phyloP scores from a whole-genome alignment of 345 rosid genomes.

The Schrenkiella parvula region DNA sequence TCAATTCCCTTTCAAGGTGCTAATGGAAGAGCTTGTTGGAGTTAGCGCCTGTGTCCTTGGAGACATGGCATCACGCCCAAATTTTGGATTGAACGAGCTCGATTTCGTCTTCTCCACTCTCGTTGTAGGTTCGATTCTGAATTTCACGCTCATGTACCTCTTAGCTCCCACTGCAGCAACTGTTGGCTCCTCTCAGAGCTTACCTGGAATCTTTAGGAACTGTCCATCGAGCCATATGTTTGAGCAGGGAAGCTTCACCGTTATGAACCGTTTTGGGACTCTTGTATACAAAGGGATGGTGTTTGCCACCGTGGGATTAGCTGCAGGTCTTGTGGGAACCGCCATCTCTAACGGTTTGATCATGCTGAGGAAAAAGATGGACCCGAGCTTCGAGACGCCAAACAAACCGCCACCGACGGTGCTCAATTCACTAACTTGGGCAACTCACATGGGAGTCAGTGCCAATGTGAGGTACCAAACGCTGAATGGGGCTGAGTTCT shows the following conservation, averaged over 20 bases:
- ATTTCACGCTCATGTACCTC: constrained; percentile 92
- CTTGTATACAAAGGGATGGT: constrained; percentile 76
- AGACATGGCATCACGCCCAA: constrained; percentile 97
- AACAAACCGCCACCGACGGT: constrained; percentile 87
- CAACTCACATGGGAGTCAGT: constrained; percentile 85
- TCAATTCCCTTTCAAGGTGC: constrained; percentile 87
- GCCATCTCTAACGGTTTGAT: constrained; percentile 79
- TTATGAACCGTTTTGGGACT: constrained; percentile 66
- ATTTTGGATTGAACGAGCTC: constrained; percentile 89
- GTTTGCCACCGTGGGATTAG: constrained; percentile 77
- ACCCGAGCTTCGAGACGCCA: constrained; percentile 80
- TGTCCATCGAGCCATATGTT: constrained; percentile 93
- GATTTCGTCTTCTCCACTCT: constrained; percentile 93
- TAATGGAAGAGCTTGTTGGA: constrained; percentile 93
- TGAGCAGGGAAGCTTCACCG: constrained; percentile 58
- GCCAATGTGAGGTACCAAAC: constrained; percentile 93
- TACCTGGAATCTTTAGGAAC: constrained; percentile 66
- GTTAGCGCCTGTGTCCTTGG: constrained; percentile 84
- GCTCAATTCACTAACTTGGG: constrained; percentile 86
- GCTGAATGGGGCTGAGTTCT: constrained; percentile 72
- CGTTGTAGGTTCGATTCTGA: constrained; percentile 80
- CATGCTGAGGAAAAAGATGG: constrained; percentile 90
- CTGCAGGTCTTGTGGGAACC: constrained; percentile 92
- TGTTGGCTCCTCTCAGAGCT: constrained; percentile 35
- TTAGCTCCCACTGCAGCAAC: constrained; percentile 66